A percentile compares a stretch with the other conserved stretches of the same genome.
phyloP scores from a whole-genome alignment of 179 eudicot genomes.

The Actinidia polygama region DNA sequence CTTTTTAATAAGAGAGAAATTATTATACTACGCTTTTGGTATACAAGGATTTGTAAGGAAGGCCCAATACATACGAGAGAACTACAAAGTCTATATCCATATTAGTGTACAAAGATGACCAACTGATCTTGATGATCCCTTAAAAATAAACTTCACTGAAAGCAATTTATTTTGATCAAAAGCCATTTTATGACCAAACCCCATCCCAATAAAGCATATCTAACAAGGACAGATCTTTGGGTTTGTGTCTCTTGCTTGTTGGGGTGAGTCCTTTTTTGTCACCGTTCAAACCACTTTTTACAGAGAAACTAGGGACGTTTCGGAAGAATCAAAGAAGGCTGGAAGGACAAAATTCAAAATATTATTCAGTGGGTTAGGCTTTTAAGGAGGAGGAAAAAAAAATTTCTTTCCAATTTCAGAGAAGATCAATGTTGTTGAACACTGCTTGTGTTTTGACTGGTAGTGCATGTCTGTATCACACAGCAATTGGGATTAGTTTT shows the following conservation, averaged over 20 bases:
- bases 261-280: background rate
- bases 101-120: too few species aligned
- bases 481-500: background rate
- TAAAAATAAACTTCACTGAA: too few species aligned
- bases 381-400: background rate
- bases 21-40: too few species aligned
- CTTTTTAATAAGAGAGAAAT: too few species aligned
- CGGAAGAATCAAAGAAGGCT: background rate
- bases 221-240: background rate
- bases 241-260: background rate
- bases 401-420: background rate
- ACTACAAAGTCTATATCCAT: too few species aligned
- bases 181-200: background rate
- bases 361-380: conserved; percentile 8
- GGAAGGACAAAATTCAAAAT: background rate
- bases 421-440: background rate
- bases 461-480: conserved; percentile 1
- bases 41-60: too few species aligned
- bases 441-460: background rate
- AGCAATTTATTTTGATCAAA: background rate
- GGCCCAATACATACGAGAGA: too few species aligned
- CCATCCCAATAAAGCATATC: background rate
- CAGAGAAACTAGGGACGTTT: background rate
- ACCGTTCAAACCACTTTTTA: background rate
- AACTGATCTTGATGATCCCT: too few species aligned